phyloP scores from a whole-genome alignment of 495 filamentous ascomycete genomes.

The Penicillium macrosclerotiorum region DNA sequence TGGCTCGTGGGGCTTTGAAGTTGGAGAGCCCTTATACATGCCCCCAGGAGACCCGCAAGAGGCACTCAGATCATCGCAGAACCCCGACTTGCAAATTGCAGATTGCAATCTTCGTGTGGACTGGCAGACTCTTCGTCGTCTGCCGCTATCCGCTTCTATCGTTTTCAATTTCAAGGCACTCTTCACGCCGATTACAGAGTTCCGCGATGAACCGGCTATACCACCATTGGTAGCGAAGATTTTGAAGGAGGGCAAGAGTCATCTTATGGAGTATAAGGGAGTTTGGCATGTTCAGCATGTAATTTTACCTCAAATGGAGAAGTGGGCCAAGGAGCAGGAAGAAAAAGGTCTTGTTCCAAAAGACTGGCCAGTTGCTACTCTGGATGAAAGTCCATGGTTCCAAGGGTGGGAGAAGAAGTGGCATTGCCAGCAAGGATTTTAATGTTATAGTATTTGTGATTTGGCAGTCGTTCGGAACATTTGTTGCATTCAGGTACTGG shows the following conservation, averaged over 20 bases:
- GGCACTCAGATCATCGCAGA: conserved; percentile 53
- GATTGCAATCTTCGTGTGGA: conserved; percentile 79
- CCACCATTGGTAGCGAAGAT: conserved; percentile 68
- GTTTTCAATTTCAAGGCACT: conserved; percentile 92
- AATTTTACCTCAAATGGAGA: conserved; percentile 63
- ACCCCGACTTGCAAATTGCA: conserved; percentile 52
- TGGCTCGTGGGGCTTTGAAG: conserved; percentile 83
- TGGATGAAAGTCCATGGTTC: conserved; percentile 81
- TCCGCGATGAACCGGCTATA: conserved; percentile 72
- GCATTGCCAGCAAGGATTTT: conserved; percentile 73
- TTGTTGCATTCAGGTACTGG: too few species aligned
- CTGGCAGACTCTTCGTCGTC: conserved; percentile 84
- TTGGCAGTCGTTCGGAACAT: too few species aligned
- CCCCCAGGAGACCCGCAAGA: conserved; percentile 71
- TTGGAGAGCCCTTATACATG: conserved; percentile 77
- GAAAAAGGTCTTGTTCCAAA: conserved; percentile 57
- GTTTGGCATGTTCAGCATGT: conserved; percentile 84
- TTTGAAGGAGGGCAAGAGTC: conserved; percentile 68
- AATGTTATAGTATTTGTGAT: conserved; percentile 12
- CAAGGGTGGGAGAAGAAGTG: conserved; percentile 83
- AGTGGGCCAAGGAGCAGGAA: conserved; percentile 69
- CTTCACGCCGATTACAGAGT: conserved; percentile 73
- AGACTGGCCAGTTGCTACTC: conserved; percentile 71
- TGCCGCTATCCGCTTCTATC: conserved; percentile 72
- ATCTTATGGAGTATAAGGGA: conserved; percentile 78